Conservation (phyloP, 2,329 filamentous ascomycete genomes). For the Alternaria novae-zelandiae region DNA sequence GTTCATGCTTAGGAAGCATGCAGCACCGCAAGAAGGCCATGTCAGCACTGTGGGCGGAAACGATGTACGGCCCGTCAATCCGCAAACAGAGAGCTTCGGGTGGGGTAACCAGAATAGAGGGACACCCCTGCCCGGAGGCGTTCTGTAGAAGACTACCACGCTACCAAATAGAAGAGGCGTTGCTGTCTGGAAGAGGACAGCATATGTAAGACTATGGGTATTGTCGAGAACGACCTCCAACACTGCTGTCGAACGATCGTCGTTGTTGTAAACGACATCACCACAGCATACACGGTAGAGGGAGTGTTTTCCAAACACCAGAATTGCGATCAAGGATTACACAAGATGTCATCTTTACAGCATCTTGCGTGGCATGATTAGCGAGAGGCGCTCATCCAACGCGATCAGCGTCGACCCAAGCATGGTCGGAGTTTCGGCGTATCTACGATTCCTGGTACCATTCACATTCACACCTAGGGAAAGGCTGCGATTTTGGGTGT, state of each 20-base stretch:
- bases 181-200: background rate
- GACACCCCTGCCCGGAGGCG: constrained; percentile 33
- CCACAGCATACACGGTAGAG: background rate
- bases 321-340: background rate
- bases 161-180: background rate
- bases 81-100: constrained; percentile 26
- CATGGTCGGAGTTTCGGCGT: background rate
- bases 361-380: background rate
- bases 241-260: background rate
- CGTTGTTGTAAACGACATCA: background rate
- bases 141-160: constrained; percentile 16
- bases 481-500: background rate
- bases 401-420: background rate
- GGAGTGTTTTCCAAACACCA: background rate
- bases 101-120: constrained; percentile 33
- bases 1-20: constrained; percentile 88
- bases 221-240: background rate
- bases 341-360: background rate
- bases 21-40: constrained; percentile 59
- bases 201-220: constrained; percentile 7
- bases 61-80: constrained; percentile 34
- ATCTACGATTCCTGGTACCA: background rate
- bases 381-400: background rate
- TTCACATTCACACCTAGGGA: background rate
- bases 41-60: constrained; percentile 49